A percentile compares a stretch with the other conserved stretches of the same genome.
These are phyloP conservation scores for Stephania japonica DNA, from an alignment of 164 flowering plant genomes.

Conservation along the genomic window DNA sequence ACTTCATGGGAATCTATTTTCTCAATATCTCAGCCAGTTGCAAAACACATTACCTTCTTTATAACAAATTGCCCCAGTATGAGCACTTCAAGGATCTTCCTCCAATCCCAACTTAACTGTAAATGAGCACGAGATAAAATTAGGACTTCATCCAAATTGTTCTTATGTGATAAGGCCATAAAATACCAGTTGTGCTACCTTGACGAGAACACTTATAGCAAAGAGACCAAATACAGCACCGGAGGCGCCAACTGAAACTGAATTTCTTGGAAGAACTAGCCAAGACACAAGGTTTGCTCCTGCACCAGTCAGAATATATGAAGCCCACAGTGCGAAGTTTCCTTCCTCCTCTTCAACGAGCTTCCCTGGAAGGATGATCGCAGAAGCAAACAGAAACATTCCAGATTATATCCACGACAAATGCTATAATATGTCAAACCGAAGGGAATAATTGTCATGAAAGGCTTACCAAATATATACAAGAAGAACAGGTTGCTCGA, in stretches of 20 bases:
- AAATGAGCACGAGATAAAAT: slow-evolving; percentile 8
- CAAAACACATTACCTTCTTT: slow-evolving; percentile 49
- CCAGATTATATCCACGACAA: slow-evolving; percentile 1
- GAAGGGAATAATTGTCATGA: not conserved
- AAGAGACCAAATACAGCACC: slow-evolving; percentile 98
- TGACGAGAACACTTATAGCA: slow-evolving; percentile 96
- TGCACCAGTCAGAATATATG: slow-evolving; percentile 84
- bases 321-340: slow-evolving; percentile 78
- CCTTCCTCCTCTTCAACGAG: slow-evolving; percentile 99
- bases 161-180: not conserved
- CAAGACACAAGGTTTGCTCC: slow-evolving; percentile 97
- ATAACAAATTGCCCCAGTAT: slow-evolving; percentile 92
- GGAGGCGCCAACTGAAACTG: slow-evolving; percentile 95
- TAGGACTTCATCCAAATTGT: not conserved
- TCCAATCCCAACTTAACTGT: slow-evolving; percentile 97
- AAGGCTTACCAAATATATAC: slow-evolving; percentile 77
- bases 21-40: too few species aligned
- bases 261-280: slow-evolving; percentile 85
- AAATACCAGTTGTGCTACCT: slow-evolving; percentile 35
- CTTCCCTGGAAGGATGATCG: slow-evolving; percentile 50
- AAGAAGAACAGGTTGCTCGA: slow-evolving; percentile 96
- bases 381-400: not conserved
- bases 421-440: not conserved
- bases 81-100: slow-evolving; percentile 98
- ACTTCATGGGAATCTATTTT: too few species aligned